These are phyloP conservation scores for Chlamydomonas sp. DNA, from an alignment of 139 green algal genomes.

Conservation along the genomic window DNA sequence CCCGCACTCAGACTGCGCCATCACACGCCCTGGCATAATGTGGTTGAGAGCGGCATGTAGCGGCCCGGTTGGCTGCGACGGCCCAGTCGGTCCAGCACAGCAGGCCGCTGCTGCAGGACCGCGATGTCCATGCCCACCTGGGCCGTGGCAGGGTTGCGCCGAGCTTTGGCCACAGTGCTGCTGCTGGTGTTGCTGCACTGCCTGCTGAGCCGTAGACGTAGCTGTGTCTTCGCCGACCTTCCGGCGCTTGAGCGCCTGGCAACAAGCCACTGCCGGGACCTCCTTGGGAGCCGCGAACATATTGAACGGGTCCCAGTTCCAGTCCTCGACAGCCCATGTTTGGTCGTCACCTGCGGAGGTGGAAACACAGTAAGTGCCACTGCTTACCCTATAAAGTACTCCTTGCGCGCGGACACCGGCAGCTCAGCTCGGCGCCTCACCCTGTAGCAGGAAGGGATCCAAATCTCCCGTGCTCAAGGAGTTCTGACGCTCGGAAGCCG, in stretches of 20 bases:
- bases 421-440: not conserved
- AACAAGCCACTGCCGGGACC: conserved; percentile 14
- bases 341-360: conserved; percentile 60
- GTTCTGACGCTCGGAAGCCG: too few relatives aligned
- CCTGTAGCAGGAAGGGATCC: conserved; percentile 37
- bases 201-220: not conserved
- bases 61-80: not conserved
- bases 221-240: conserved; percentile 27
- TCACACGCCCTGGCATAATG: not conserved
- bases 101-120: not conserved
- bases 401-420: not conserved
- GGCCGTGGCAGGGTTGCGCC: conserved; percentile 1
- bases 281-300: conserved; percentile 57
- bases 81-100: not conserved
- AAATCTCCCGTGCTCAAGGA: not conserved
- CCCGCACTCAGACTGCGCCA: not conserved
- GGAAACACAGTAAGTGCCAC: too few relatives aligned
- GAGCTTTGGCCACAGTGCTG: not conserved
- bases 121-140: too few relatives aligned
- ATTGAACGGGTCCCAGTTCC: conserved; percentile 62
- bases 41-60: not conserved
- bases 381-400: too few relatives aligned
- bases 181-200: conserved; percentile 22
- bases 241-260: conserved; percentile 15
- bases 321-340: conserved; percentile 67